These are phyloP conservation scores for Bipolaris oryzae DNA, from an alignment of 2,329 filamentous ascomycete species.

Conservation along the genomic window DNA sequence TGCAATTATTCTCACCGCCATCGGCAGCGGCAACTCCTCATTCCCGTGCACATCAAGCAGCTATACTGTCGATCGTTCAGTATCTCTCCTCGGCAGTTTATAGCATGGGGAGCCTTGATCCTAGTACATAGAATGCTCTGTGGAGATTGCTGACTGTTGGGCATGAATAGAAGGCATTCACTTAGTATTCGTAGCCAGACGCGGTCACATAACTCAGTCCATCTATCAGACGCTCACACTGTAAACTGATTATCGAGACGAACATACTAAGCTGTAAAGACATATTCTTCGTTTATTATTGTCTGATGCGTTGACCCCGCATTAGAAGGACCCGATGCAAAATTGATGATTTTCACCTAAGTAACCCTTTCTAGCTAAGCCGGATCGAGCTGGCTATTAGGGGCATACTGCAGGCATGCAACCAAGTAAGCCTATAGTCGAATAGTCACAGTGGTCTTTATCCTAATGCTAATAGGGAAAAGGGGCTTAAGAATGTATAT, in stretches of 20 bases:
- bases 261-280: neutral
- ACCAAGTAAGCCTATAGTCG: too few species aligned
- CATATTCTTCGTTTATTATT: neutral
- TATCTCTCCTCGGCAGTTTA: slow-evolving; percentile 30
- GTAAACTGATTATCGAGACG: neutral
- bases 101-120: slow-evolving; percentile 12
- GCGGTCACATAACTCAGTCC: neutral
- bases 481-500: too few species aligned
- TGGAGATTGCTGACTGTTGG: neutral
- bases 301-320: neutral
- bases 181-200: slow-evolving; percentile 5
- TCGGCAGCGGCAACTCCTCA: slow-evolving; percentile 26
- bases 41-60: slow-evolving; percentile 23
- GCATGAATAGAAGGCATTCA: slow-evolving; percentile 5
- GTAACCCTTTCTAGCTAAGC: neutral
- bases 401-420: too few species aligned
- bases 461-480: too few species aligned
- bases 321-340: neutral
- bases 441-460: slow-evolving; percentile 19
- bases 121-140: neutral
- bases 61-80: slow-evolving; percentile 29
- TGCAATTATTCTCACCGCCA: slow-evolving; percentile 17
- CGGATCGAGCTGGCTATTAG: neutral
- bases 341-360: neutral
- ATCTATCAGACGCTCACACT: neutral